Conservation (phyloP, 495 filamentous ascomycete species). For the Poronia punctata region DNA sequence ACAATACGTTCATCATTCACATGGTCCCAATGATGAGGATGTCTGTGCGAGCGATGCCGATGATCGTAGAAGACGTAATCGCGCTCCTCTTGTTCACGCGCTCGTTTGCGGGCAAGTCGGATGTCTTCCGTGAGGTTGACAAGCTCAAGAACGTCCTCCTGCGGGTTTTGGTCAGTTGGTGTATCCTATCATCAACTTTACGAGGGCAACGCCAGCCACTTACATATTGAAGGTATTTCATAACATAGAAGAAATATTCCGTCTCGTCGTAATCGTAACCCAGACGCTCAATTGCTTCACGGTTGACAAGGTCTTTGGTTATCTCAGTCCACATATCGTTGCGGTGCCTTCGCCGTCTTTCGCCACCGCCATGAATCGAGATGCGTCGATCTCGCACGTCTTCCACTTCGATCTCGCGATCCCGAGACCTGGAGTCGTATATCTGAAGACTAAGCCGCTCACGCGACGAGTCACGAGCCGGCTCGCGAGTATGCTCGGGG, state of each 20-base stretch:
- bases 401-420: slow-evolving; percentile 38
- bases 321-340: slow-evolving; percentile 94
- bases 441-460: slow-evolving; percentile 39
- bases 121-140: slow-evolving; percentile 78
- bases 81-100: slow-evolving; percentile 77
- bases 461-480: slow-evolving; percentile 23
- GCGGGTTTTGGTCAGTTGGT: slow-evolving; percentile 22
- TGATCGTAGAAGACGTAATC: slow-evolving; percentile 62
- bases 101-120: slow-evolving; percentile 64
- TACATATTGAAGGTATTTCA: slow-evolving; percentile 84
- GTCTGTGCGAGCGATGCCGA: slow-evolving; percentile 34
- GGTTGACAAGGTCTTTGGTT: slow-evolving; percentile 83
- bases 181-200: background rate
- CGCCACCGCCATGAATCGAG: slow-evolving; percentile 23
- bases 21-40: slow-evolving; percentile 24
- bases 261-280: slow-evolving; percentile 94
- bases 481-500: background rate
- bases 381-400: slow-evolving; percentile 40
- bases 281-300: slow-evolving; percentile 76
- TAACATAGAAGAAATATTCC: slow-evolving; percentile 82
- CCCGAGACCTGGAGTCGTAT: slow-evolving; percentile 30
- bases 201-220: slow-evolving; percentile 28
- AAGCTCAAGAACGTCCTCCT: slow-evolving; percentile 85
- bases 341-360: slow-evolving; percentile 34
- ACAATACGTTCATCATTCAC: slow-evolving; percentile 51